A percentile compares a stretch with the other conserved stretches of the same genome.
phyloP scores from a whole-genome alignment of 1,139 yeast species.

The Debaryomyces subglobosus region DNA sequence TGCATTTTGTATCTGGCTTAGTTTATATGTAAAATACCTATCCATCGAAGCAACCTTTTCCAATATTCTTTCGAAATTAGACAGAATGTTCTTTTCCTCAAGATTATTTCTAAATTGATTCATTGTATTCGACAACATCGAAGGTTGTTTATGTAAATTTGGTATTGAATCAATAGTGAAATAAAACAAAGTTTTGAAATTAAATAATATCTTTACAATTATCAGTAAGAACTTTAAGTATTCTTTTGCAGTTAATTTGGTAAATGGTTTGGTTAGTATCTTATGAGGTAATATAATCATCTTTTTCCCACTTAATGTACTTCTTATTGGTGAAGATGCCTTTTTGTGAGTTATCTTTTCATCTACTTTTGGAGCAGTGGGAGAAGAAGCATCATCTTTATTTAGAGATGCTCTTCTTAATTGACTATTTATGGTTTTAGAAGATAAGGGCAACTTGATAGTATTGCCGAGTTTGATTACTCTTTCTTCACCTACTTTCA shows the following conservation, averaged over 20 bases:
- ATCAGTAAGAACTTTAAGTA: constrained; percentile 41
- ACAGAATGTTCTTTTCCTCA: constrained; percentile 17
- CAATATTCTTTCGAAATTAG: constrained; percentile 29
- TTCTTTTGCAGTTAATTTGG: constrained; percentile 42
- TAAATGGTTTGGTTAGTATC: constrained; percentile 46
- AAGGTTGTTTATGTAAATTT: not conserved
- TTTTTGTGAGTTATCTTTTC: constrained; percentile 5
- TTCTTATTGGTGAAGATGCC: constrained; percentile 11
- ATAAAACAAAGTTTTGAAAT: constrained; percentile 36
- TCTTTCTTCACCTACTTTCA: constrained; percentile 22
- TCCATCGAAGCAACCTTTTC: constrained; percentile 16
- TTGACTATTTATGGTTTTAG: constrained; percentile 45
- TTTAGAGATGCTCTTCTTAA: constrained; percentile 26
- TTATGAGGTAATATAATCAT: constrained; percentile 47
- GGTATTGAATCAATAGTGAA: constrained; percentile 3
- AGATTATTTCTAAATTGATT: constrained; percentile 12
- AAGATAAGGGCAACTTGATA: constrained; percentile 44
- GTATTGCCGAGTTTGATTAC: constrained; percentile 41
- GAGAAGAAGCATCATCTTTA: constrained; percentile 3
- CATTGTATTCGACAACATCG: constrained; percentile 16
- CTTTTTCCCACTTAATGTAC: constrained; percentile 20
- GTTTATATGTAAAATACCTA: constrained; percentile 6
- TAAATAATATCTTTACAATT: constrained; percentile 41
- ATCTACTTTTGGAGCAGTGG: not conserved
- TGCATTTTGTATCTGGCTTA: not conserved